phyloP scores from a whole-genome alignment of 768 basidiomycete species.

The Mycena albidolilacea region DNA sequence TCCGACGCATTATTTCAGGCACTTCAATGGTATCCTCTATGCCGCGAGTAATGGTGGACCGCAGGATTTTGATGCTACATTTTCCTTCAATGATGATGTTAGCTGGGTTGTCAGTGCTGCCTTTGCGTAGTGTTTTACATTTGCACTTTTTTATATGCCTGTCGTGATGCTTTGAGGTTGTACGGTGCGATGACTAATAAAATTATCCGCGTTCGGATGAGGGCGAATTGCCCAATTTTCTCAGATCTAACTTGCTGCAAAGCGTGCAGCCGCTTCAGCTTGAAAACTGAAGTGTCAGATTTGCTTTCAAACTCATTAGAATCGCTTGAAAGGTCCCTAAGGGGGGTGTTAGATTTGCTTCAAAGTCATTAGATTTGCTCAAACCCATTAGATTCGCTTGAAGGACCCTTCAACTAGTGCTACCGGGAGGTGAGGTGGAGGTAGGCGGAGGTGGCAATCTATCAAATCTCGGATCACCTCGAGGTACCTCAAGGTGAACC shows the following conservation, averaged over 20 bases:
- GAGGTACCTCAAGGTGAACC: too few relatives aligned
- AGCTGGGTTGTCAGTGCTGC: neutral
- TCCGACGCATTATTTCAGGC: conserved; percentile 1
- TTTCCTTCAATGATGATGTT: neutral
- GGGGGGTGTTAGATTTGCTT: neutral
- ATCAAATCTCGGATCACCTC: too few relatives aligned
- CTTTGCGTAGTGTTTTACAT: conserved; percentile 1
- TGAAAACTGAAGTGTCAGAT: neutral
- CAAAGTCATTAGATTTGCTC: neutral
- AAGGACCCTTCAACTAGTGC: too few relatives aligned
- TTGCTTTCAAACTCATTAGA: conserved; percentile 2
- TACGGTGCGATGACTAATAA: neutral
- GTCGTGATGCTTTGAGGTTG: neutral
- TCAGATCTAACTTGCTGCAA: conserved; percentile 1
- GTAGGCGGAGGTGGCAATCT: too few relatives aligned
- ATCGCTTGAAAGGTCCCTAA: neutral
- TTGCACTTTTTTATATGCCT: neutral
- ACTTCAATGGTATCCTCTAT: conserved; percentile 1
- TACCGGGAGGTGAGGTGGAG: too few relatives aligned
- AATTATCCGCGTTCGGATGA: conserved; percentile 1
- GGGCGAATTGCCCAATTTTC: neutral
- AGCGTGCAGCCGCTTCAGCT: neutral
- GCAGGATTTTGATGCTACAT: neutral
- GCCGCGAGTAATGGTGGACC: neutral
- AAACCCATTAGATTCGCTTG: neutral